Conservation (phyloP, 768 basidiomycete species). For the Podaxis carcinomalis region DNA sequence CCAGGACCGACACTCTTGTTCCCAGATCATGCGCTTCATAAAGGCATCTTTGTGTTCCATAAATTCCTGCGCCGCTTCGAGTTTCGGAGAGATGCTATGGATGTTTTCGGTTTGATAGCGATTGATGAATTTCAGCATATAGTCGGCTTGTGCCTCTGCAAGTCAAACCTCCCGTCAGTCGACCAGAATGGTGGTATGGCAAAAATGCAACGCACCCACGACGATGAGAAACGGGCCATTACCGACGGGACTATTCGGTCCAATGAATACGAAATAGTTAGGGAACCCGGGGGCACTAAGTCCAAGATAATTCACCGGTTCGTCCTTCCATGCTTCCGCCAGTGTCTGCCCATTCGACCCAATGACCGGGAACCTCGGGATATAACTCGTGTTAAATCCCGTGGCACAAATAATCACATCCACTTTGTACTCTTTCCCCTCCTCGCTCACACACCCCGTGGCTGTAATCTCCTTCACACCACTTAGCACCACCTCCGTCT, state of each 20-base stretch:
- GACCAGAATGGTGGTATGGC: background rate
- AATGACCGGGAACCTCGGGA: slow-evolving; percentile 25
- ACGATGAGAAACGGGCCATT: slow-evolving; percentile 22
- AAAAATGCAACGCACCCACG: slow-evolving; percentile 17
- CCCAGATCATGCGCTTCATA: slow-evolving; percentile 26
- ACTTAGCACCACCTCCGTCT: slow-evolving; percentile 24
- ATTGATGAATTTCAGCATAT: slow-evolving; percentile 25
- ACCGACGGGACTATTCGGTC: slow-evolving; percentile 26
- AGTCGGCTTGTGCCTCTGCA: slow-evolving; percentile 25
- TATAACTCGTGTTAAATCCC: slow-evolving; percentile 27
- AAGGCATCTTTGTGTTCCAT: slow-evolving; percentile 24
- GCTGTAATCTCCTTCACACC: slow-evolving; percentile 24
- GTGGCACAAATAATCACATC: slow-evolving; percentile 31
- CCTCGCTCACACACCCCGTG: slow-evolving; percentile 20
- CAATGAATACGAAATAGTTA: slow-evolving; percentile 25
- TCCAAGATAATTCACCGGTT: slow-evolving; percentile 23
- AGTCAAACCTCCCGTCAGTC: background rate
- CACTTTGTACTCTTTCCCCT: slow-evolving; percentile 23
- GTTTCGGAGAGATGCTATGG: slow-evolving; percentile 25
- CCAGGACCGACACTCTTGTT: slow-evolving; percentile 24
- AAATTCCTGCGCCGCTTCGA: slow-evolving; percentile 27
- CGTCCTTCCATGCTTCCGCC: slow-evolving; percentile 23
- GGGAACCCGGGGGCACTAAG: slow-evolving; percentile 23
- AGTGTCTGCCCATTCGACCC: slow-evolving; percentile 21
- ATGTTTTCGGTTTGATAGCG: slow-evolving; percentile 29